phyloP scores from a whole-genome alignment of 2,329 filamentous ascomycete genomes.

The Aspergillus puulaauensis region DNA sequence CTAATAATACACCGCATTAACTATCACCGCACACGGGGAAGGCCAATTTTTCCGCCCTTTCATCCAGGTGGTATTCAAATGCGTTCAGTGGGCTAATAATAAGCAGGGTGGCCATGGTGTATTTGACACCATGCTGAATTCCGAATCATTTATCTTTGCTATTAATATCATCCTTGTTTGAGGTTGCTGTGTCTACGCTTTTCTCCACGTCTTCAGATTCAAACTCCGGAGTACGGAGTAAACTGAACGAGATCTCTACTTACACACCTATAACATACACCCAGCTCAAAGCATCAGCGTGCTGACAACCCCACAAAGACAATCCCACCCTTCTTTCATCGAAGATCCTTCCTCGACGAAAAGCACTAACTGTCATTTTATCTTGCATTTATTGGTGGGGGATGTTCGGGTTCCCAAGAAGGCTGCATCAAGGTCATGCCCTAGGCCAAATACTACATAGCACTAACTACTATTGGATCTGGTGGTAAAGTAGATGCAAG shows the following conservation, averaged over 20 bases:
- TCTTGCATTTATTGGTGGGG: slow-evolving; percentile 5
- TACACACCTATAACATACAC: background rate
- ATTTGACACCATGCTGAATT: no score
- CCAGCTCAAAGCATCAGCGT: background rate
- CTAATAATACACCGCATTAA: background rate
- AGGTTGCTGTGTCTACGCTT: background rate
- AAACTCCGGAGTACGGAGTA: no score
- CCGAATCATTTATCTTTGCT: no score
- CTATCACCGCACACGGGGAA: background rate
- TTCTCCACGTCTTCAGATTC: no score
- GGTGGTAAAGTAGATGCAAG: background rate
- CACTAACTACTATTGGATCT: background rate
- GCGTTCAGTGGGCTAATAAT: background rate
- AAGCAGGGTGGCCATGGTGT: background rate
- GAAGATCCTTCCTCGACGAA: background rate
- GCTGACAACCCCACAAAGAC: background rate
- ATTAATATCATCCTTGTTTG: background rate
- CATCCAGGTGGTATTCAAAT: slow-evolving; percentile 1
- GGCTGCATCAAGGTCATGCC: background rate
- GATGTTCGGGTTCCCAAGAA: background rate
- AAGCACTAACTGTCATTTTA: background rate
- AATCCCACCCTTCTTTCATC: background rate
- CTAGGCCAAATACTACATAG: background rate
- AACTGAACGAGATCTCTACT: no score
- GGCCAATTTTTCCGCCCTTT: background rate